phyloP scores from a whole-genome alignment of 2,329 filamentous ascomycete species.

The Neophaeococcomyces aloes region DNA sequence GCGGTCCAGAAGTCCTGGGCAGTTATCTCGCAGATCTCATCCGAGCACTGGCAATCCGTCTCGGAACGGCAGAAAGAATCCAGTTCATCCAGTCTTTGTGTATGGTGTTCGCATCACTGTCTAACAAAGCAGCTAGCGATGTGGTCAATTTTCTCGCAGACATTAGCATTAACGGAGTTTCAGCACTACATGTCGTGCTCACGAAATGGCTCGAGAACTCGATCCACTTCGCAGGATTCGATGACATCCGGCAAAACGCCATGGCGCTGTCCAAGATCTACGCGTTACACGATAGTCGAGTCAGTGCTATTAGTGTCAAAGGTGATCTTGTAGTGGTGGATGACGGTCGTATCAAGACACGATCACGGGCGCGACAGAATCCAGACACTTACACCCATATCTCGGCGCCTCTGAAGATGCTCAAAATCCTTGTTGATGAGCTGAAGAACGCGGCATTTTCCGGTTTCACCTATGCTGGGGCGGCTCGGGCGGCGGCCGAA shows the following conservation, averaged over 20 bases:
- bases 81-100: constrained; percentile 93
- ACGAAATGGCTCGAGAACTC: constrained; percentile 97
- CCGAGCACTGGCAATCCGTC: constrained; percentile 72
- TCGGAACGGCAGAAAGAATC: constrained; percentile 72
- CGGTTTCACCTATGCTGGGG: constrained; percentile 38
- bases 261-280: constrained; percentile 90
- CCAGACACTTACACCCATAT: constrained; percentile 85
- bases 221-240: constrained; percentile 92
- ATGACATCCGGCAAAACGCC: constrained; percentile 93
- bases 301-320: constrained; percentile 73
- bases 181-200: constrained; percentile 78
- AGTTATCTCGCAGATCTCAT: constrained; percentile 83
- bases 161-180: constrained; percentile 63
- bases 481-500: constrained; percentile 50
- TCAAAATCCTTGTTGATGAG: constrained; percentile 92
- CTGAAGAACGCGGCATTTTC: constrained; percentile 66
- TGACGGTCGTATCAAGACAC: constrained; percentile 80
- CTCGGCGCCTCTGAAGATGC: constrained; percentile 80
- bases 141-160: constrained; percentile 85
- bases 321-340: constrained; percentile 77
- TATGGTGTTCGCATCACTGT: constrained; percentile 84
- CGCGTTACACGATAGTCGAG: constrained; percentile 68
- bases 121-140: constrained; percentile 72
- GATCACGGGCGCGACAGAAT: constrained; percentile 77
- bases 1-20: constrained; percentile 79